These are phyloP conservation scores for Coix lacrymajobi DNA, from an alignment of 176 grass and related monocot species.

Conservation along the genomic window DNA sequence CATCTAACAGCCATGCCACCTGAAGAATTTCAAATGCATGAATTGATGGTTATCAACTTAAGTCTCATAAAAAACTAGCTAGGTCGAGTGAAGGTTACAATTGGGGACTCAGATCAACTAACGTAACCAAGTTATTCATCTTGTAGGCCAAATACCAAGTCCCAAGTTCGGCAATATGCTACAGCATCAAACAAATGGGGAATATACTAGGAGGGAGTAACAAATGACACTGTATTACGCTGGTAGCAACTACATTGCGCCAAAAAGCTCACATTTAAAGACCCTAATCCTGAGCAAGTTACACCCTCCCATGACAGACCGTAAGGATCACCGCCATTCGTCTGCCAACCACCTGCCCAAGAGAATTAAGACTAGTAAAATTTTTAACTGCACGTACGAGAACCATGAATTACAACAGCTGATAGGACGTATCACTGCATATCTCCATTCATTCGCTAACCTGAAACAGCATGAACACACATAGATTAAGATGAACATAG, in stretches of 20 bases:
- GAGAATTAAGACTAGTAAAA: constrained; percentile 84
- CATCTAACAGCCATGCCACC: background rate
- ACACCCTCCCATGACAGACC: constrained; percentile 72
- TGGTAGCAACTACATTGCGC: background rate
- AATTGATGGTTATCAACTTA: constrained; percentile 24
- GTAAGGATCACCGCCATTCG: constrained; percentile 71
- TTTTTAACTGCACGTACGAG: constrained; percentile 48
- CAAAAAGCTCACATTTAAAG: constrained; percentile 57
- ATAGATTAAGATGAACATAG: constrained; percentile 5
- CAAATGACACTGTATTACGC: background rate
- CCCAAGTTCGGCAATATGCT: constrained; percentile 67
- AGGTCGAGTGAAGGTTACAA: constrained; percentile 6
- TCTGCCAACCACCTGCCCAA: constrained; percentile 59
- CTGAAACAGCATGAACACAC: constrained; percentile 10
- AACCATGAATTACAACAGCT: background rate
- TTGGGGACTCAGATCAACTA: constrained; percentile 58
- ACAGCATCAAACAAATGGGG: constrained; percentile 24
- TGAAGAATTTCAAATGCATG: constrained; percentile 1
- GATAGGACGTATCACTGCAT: background rate
- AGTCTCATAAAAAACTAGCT: constrained; percentile 15
- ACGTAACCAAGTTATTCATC: constrained; percentile 58
- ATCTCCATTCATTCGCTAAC: background rate
- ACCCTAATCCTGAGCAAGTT: constrained; percentile 70
- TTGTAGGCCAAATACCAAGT: constrained; percentile 76
- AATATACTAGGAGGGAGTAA: constrained; percentile 28